Conservation (phyloP, 2,329 filamentous ascomycete species). For the Claviceps humidiphila region DNA sequence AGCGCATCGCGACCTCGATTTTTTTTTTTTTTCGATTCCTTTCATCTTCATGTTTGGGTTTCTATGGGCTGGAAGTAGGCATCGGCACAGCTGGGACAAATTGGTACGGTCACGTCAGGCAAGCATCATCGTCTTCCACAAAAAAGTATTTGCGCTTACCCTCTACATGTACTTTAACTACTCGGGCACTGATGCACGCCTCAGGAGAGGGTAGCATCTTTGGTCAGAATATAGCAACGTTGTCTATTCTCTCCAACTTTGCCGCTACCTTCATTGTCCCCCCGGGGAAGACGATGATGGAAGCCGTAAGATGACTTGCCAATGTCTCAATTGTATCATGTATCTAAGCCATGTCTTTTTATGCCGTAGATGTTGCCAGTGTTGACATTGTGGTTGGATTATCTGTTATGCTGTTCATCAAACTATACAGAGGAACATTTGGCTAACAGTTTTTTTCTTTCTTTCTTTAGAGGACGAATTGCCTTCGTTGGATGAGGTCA, state of each 20-base stretch:
- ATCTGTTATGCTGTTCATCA: constrained; percentile 18
- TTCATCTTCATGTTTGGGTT: constrained; percentile 6
- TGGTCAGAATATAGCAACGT: constrained; percentile 30
- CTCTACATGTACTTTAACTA: constrained; percentile 53
- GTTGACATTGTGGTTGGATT: constrained; percentile 11
- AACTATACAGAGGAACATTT: constrained; percentile 12
- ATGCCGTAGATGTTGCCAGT: constrained; percentile 5
- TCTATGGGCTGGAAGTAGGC: constrained; percentile 3
- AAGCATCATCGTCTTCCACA: constrained; percentile 60
- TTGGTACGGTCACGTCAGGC: constrained; percentile 34
- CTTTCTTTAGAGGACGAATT: constrained; percentile 46
- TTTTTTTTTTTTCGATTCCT: constrained; percentile 6
- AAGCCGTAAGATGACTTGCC: constrained; percentile 37
- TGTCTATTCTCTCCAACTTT: constrained; percentile 24
- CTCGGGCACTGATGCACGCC: constrained; percentile 18
- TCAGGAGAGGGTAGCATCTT: constrained; percentile 19
- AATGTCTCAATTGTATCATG: constrained; percentile 5
- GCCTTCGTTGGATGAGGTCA: constrained; percentile 47
- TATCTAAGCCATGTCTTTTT: constrained; percentile 5
- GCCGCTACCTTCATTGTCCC: constrained; percentile 22
- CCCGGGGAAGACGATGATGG: constrained; percentile 51
- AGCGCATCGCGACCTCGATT: constrained; percentile 10
- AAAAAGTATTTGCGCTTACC: constrained; percentile 11
- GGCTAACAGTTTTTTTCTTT: constrained; percentile 27
- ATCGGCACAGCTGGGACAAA: constrained; percentile 4